Percentiles rank a stretch among this genome's conserved stretches.
phyloP scores from a whole-genome alignment of 1,284 basidiomycete genomes.

The Caloboletus firmus region DNA sequence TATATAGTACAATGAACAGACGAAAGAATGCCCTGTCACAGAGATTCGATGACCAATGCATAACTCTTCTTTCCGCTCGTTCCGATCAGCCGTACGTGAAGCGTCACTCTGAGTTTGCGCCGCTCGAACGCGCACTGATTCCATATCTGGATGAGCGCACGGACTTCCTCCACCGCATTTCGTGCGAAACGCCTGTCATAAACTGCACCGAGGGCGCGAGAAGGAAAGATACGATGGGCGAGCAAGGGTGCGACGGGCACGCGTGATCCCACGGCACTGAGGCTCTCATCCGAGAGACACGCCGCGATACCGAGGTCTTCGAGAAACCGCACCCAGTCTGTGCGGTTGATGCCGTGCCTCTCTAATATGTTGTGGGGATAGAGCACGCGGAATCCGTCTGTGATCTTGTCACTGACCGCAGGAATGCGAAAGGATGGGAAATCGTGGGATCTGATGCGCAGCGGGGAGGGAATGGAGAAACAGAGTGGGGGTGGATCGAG shows the following conservation, averaged over 20 bases:
- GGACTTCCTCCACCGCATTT: slow-evolving; percentile 26
- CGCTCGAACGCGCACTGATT: slow-evolving; percentile 36
- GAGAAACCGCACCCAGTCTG: slow-evolving; percentile 33
- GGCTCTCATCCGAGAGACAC: slow-evolving; percentile 23
- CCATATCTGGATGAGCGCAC: slow-evolving; percentile 31
- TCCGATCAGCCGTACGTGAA: slow-evolving; percentile 11
- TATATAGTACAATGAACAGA: slow-evolving; percentile 3
- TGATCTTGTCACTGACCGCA: slow-evolving; percentile 19
- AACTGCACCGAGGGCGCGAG: slow-evolving; percentile 12
- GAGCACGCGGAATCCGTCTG: slow-evolving; percentile 31
- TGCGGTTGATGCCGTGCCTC: slow-evolving; percentile 27
- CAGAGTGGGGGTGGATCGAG: slow-evolving; percentile 35
- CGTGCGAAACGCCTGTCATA: slow-evolving; percentile 29
- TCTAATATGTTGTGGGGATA: slow-evolving; percentile 29
- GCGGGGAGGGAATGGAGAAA: slow-evolving; percentile 32
- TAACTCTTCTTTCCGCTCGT: slow-evolving; percentile 7
- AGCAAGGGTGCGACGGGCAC: slow-evolving; percentile 17
- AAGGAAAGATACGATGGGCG: slow-evolving; percentile 18
- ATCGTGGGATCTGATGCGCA: slow-evolving; percentile 27
- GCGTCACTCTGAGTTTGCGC: slow-evolving; percentile 29
- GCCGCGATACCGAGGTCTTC: slow-evolving; percentile 31
- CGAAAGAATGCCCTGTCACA: slow-evolving; percentile 17
- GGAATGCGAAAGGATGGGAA: slow-evolving; percentile 33
- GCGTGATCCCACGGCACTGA: slow-evolving; percentile 25
- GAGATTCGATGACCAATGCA: slow-evolving; percentile 27